Base-by-base conservation (phyloP, 768 basidiomycete species). In the Podaxis sp. region DNA sequence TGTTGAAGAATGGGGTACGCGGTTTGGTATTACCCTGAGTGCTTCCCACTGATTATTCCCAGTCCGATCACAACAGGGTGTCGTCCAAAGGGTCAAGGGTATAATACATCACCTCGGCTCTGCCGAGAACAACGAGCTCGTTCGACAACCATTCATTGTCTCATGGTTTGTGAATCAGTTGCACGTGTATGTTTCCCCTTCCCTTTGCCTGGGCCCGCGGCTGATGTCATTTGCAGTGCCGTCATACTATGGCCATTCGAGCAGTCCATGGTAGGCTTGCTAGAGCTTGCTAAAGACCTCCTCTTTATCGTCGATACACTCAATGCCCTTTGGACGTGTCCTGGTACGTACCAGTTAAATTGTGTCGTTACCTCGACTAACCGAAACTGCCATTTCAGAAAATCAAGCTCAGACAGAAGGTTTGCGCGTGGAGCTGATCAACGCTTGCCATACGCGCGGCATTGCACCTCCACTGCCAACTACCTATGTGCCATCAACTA, bases 1-100 rank as follows among this genome's bases (percentile, higher is more conserved):
- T 63, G 86, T 87, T 0, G 85, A 89, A 66, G 88, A 92, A 68
- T 93, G 91, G 91, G 77, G 91, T 93, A 74, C 72, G 90, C 86
- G 6, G 15, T 40, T 15, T 24, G 17, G 40, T 36, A 41, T 22
- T 30, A 11, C 44, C 11, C 51, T 54, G 24, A 10, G 13, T 15
- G 4, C 28, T 13, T 15, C 13, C 36, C 12, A 54, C 54, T 65
- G 60, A 57, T 33, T 24, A 36, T 58, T 37, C 17, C 4, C 66
- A 91, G 90, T 92, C 12, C 82, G 79, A 64, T 87, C 91, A 67
- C 89, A 91, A 67, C 82, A 81, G 30, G 84, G 83, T 40, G 82
- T 91, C 33, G 82, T 89, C n/a, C 78, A 82, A 65, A 82, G 84
- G 40, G 84, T 87, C 52, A 84, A 82, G 68, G 69, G 76, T 28